Conservation (phyloP, 139 green algal genomes). For the Astrephomene gubernaculifera region DNA sequence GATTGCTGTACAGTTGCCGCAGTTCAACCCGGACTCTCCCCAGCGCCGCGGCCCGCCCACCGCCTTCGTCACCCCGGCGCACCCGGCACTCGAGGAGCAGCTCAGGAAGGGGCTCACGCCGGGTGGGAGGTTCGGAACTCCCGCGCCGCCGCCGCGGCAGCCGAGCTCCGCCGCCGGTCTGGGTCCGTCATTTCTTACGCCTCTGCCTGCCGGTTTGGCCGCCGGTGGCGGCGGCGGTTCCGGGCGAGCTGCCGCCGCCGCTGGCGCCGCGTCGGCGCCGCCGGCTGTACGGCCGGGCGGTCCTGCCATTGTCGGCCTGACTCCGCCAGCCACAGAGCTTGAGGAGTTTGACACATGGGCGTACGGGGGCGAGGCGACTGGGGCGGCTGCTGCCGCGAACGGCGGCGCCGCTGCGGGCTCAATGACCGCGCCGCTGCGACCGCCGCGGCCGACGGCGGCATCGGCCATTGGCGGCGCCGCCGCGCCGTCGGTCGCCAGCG, state of each 20-base stretch:
- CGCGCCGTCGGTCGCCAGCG: background rate
- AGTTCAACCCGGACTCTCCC: constrained; percentile 25
- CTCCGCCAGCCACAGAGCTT: background rate
- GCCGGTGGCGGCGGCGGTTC: background rate
- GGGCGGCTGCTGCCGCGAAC: background rate
- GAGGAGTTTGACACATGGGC: constrained; percentile 25
- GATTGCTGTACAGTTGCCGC: constrained; percentile 24
- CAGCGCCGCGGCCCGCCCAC: background rate
- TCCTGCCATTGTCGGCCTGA: constrained; percentile 9
- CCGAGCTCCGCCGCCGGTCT: background rate
- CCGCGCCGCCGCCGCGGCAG: background rate
- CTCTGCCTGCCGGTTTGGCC: background rate
- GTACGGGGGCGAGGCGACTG: constrained; percentile 14
- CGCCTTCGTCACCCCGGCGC: constrained; percentile 2
- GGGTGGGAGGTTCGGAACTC: background rate
- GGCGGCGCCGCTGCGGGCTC: background rate
- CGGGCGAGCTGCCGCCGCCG: background rate
- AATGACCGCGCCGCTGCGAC: background rate
- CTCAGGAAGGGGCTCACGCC: background rate
- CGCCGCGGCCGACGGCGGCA: background rate
- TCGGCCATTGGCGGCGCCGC: background rate
- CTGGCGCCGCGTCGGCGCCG: background rate
- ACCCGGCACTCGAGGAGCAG: constrained; percentile 19
- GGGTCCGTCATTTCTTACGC: background rate
- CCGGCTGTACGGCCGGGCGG: background rate